phyloP scores from a whole-genome alignment of 2,329 filamentous ascomycete species.

The Ascochyta rabiei region DNA sequence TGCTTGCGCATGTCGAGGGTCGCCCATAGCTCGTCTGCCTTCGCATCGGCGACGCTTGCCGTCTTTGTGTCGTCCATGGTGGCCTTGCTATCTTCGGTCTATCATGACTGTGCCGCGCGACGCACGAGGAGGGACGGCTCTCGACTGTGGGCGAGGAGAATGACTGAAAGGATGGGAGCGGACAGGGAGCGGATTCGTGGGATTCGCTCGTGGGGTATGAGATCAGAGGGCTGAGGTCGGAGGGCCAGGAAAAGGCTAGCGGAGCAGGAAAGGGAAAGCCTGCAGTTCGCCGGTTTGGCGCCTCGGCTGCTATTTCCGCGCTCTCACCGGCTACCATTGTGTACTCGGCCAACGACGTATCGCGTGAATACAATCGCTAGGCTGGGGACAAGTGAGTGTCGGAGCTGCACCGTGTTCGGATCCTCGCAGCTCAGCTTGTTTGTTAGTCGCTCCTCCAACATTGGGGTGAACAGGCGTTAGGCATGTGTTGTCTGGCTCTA shows the following conservation, averaged over 20 bases:
- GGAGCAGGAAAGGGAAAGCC: not conserved
- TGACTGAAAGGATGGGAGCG: conserved; percentile 30
- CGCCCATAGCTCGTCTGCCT: conserved; percentile 83
- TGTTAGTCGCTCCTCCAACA: not conserved
- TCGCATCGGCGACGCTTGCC: conserved; percentile 77
- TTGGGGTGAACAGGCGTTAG: not conserved
- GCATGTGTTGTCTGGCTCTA: not conserved
- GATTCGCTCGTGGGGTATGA: conserved; percentile 38
- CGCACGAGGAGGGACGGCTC: conserved; percentile 27
- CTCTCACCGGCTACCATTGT: conserved; percentile 5
- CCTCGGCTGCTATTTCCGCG: conserved; percentile 1
- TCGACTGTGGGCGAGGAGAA: conserved; percentile 28
- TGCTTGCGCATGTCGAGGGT: conserved; percentile 77
- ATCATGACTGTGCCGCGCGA: conserved; percentile 45
- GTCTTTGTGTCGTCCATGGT: conserved; percentile 78
- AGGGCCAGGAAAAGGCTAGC: conserved; percentile 32
- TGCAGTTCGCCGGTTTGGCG: conserved; percentile 27
- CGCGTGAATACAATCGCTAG: not conserved
- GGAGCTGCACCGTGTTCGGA: too few relatives aligned
- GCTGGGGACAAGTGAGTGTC: not conserved
- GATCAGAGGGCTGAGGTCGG: conserved; percentile 26
- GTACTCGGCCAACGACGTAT: not conserved
- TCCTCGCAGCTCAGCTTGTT: not conserved
- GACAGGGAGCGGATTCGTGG: conserved; percentile 25
- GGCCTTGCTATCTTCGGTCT: conserved; percentile 45